Percentiles rank a stretch among this genome's conserved stretches.
phyloP scores from a whole-genome alignment of 768 basidiomycete genomes.

The Russula dissimulans region DNA sequence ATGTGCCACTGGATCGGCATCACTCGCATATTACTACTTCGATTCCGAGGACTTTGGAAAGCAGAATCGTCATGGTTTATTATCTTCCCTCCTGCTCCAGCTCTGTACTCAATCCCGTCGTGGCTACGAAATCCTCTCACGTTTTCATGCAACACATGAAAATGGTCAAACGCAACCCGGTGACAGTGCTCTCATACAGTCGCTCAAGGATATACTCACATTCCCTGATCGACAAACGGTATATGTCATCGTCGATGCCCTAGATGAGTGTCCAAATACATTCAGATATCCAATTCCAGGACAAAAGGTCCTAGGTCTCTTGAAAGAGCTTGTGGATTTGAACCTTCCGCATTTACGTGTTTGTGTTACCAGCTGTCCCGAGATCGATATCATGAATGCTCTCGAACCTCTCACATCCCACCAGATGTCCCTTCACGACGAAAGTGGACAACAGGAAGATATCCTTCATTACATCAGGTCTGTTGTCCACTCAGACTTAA shows the following conservation, averaged over 20 bases:
- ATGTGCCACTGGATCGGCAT: no score
- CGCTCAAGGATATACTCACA: not conserved
- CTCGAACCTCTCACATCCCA: not conserved
- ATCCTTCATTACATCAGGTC: not conserved
- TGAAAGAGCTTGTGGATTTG: not conserved
- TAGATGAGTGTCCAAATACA: constrained; percentile 4
- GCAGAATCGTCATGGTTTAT: not conserved
- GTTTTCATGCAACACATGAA: not conserved
- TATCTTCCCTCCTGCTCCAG: not conserved
- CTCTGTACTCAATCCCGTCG: not conserved
- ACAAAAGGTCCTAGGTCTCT: not conserved
- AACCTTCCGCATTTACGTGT: not conserved
- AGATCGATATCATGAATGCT: not conserved
- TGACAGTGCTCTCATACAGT: not conserved
- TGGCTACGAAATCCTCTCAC: no score
- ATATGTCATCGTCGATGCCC: not conserved
- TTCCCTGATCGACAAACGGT: not conserved
- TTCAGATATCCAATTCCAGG: not conserved
- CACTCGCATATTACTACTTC: no score
- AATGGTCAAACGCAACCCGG: not conserved
- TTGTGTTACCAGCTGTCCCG: not conserved
- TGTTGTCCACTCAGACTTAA: not conserved
- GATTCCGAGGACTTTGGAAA: not conserved
- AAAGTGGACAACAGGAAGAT: not conserved
- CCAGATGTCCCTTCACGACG: not conserved